These are phyloP conservation scores for Salix dunnii DNA, from an alignment of 345 rosid species.

Conservation along the genomic window DNA sequence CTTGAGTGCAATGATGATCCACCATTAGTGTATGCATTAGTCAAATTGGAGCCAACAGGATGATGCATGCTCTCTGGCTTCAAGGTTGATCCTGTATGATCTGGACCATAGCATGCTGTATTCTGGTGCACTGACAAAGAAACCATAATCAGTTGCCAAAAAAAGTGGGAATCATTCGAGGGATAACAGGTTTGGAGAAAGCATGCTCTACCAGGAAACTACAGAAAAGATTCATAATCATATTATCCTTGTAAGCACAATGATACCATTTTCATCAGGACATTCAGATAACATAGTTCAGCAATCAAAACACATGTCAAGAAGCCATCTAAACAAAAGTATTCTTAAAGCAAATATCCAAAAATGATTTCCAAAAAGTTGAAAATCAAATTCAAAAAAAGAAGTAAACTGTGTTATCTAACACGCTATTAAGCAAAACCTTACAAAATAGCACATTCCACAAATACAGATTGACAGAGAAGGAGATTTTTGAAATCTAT, in stretches of 20 bases:
- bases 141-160: slow-evolving; percentile 19
- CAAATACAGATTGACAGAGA: background rate
- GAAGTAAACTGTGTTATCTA: background rate
- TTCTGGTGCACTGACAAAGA: slow-evolving; percentile 58
- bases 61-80: slow-evolving; percentile 63
- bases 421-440: background rate
- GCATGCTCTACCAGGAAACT: background rate
- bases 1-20: slow-evolving; percentile 54
- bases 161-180: background rate
- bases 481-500: background rate
- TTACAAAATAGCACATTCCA: background rate
- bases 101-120: slow-evolving; percentile 55
- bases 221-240: background rate
- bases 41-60: slow-evolving; percentile 44
- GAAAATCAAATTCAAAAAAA: background rate
- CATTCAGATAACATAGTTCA: background rate
- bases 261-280: background rate
- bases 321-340: background rate
- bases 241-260: background rate
- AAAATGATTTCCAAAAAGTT: background rate
- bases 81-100: slow-evolving; percentile 46
- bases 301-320: background rate
- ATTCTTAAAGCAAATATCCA: background rate
- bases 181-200: background rate
- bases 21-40: slow-evolving; percentile 66